Evolutionary conservation across 108 stramenopile genomes (phyloP), one percentile per base, ranked within the genome.

Genomic region (Nitzschia sp.): DNA sequence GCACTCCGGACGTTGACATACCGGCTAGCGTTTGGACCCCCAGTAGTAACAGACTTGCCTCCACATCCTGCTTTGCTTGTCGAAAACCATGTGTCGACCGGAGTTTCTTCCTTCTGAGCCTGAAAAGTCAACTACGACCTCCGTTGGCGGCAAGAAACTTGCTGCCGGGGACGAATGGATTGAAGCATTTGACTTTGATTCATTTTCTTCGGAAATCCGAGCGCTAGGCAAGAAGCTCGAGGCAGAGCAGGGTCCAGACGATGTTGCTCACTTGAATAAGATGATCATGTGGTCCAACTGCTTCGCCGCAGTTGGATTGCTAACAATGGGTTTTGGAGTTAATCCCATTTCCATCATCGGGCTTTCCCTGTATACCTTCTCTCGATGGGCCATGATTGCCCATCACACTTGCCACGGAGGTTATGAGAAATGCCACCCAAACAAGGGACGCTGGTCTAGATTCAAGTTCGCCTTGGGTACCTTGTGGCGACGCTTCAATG

Each of bases 231-330:
- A 95, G 23, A 75, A 87, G 54, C 80, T 95, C 47, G 84, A 92
- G 36, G 62, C 71, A 38, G 75, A 87, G 48, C 90, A 95, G 68
- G 94, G 94, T n/a, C 70, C 74, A 8, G 93, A 77, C 9, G 94
- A 97, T 70, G 93, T 95, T n/a, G 78, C 75, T 34, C 96, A 97
- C 78, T 77, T 97, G 28, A 80, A 94, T 66, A 97, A 97, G 68
- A 95, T 97, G 80, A 69, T 97, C 23, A 46, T 75, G 59, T 94
- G 92, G 96, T 69, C 67, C 55, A 91, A 93, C 74, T 27, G 70
- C 15, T 92, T 79, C 63, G 90, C 90, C 3, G 46, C 80, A 9
- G 75, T 92, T 29, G 96, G 96, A 1, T 42, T 87, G 3, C 32
- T 75, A 17, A 78, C 82, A 17, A 81, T 83, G 79, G 75, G 85